phyloP scores from a whole-genome alignment of 352 stramenopile species.

The Pythium graminicola region DNA sequence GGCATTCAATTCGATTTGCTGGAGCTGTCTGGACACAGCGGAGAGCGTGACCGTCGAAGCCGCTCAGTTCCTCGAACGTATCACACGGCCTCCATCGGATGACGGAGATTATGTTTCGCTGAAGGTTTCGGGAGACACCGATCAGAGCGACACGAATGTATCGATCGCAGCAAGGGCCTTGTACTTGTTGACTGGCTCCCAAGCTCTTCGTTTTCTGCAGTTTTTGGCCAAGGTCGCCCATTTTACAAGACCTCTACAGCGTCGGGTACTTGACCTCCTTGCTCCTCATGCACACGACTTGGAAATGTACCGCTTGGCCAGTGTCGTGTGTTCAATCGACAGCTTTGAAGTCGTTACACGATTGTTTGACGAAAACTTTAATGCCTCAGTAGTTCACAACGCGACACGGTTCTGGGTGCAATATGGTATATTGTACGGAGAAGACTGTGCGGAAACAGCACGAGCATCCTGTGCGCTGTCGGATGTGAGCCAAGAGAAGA shows the following conservation, averaged over 20 bases:
- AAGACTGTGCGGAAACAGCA: slow-evolving; percentile 21
- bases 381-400: slow-evolving; percentile 11
- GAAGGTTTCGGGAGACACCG: not conserved
- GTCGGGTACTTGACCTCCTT: slow-evolving; percentile 37
- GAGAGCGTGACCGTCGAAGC: slow-evolving; percentile 66
- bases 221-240: slow-evolving; percentile 61
- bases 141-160: not conserved
- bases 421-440: slow-evolving; percentile 45
- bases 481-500: not conserved
- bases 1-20: slow-evolving; percentile 56
- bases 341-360: slow-evolving; percentile 31
- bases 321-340: slow-evolving; percentile 37
- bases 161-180: slow-evolving; percentile 29
- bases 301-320: slow-evolving; percentile 50
- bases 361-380: slow-evolving; percentile 40
- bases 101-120: not conserved
- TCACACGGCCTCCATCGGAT: slow-evolving; percentile 26
- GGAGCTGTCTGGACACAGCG: slow-evolving; percentile 58
- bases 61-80: slow-evolving; percentile 47
- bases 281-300: slow-evolving; percentile 32
- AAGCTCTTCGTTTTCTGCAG: slow-evolving; percentile 55
- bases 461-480: not conserved
- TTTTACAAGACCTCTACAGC: slow-evolving; percentile 51
- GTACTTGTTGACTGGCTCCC: slow-evolving; percentile 47
- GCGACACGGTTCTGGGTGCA: slow-evolving; percentile 43